Evolutionary conservation across 2,329 filamentous ascomycete genomes (phyloP).

Genomic region (Volutella citrinella): DNA sequence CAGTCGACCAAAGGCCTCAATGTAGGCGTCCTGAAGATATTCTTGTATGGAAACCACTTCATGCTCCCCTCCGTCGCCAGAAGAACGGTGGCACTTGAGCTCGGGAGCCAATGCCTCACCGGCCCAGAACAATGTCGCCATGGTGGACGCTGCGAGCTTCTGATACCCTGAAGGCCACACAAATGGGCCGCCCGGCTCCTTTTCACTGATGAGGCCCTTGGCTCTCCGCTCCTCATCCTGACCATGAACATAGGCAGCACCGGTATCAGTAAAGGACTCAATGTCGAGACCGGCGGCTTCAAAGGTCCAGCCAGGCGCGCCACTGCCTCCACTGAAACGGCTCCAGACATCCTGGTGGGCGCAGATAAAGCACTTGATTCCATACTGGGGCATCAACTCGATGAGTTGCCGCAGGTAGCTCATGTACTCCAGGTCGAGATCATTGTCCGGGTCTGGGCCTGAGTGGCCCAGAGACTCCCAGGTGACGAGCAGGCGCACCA

Average conservation of each 20-base stretch:
- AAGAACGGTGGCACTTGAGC: conserved; percentile 18
- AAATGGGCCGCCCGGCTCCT: conserved; percentile 34
- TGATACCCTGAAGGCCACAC: conserved; percentile 37
- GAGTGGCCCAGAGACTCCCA: conserved; percentile 39
- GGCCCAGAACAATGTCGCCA: conserved; percentile 28
- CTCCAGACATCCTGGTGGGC: conserved; percentile 44
- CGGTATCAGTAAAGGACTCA: conserved; percentile 32
- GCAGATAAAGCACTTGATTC: conserved; percentile 40
- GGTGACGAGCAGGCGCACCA: conserved; percentile 39
- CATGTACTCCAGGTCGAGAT: conserved; percentile 38
- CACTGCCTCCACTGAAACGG: conserved; percentile 39
- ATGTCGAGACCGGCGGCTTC: conserved; percentile 38
- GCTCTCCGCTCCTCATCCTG: conserved; percentile 30
- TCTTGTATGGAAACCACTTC: conserved; percentile 27
- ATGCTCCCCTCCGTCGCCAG: conserved; percentile 7
- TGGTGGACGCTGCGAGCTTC: conserved; percentile 34
- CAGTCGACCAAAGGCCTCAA: conserved; percentile 34
- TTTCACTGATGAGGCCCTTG: conserved; percentile 22
- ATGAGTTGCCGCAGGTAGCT: conserved; percentile 34
- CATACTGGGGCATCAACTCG: conserved; percentile 35
- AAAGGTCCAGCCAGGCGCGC: conserved; percentile 41
- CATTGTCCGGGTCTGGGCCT: conserved; percentile 28
- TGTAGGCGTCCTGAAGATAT: conserved; percentile 29
- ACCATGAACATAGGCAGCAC: conserved; percentile 34
- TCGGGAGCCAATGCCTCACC: conserved; percentile 28